Base-by-base conservation (phyloP, 176 grass and related monocot genomes). In the Rhynchospora pubera region DNA sequence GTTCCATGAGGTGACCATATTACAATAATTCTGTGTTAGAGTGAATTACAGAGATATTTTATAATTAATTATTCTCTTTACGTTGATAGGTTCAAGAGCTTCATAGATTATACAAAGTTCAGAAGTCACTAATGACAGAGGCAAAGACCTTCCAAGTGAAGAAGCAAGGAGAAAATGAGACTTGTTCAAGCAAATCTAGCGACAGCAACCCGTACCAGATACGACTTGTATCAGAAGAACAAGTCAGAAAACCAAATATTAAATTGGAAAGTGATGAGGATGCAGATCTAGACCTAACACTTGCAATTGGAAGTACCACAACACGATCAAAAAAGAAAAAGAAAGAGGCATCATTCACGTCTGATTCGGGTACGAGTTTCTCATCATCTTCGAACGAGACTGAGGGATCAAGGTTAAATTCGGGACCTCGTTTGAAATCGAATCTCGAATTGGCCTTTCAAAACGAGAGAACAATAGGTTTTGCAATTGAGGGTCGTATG, bases 31-130 rank as follows among this genome's bases (percentile, higher is more conserved):
- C 4, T 65, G 12, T 51, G 19, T 19, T 71, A 71, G 6, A 18
- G 44, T 50, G n/a, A 72, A 19, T 57, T 78, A 57, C 43, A 34
- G 51, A 8, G 65, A 68, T n/a, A 19, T 65, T 65, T 19, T 13
- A 11, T 6, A 28, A 52, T 46, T 80, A 57, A 19, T 44, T 26
- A 26, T 58, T 30, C 15, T 74, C 4, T 21, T 65, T 32, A 46
- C 24, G 5, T 82, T 82, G 43, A 66, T 78, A 88, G 86, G 86
- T 88, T 70, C 86, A 85, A 39, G 86, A 88, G 42, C 86, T 88
- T 75, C 86, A 88, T 58, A 83, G 86, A 48, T 62, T 88, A 79
- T 88, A 88, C 22, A 53, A 79, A 84, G 63, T 88, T 76, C 86
- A 88, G 63, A 84, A 72, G 53, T 83, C 78, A 12, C 86, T 88